Conservation (phyloP, 1,139 yeast species). For the Yamadazyma kanchanaburiensis region DNA sequence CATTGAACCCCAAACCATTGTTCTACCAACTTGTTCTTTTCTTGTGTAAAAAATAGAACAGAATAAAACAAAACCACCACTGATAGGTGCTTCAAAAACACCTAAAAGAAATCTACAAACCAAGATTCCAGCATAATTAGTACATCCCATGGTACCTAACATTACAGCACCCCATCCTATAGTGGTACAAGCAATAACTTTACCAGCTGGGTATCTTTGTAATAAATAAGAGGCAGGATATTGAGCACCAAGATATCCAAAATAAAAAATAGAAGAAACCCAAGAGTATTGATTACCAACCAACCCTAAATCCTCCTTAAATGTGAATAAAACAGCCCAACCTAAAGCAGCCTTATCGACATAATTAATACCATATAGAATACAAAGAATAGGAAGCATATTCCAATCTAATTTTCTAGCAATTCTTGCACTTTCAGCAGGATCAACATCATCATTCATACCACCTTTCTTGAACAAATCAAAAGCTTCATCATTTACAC, state of each 20-base stretch:
- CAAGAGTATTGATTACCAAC: conserved; percentile 17
- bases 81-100: conserved; percentile 10
- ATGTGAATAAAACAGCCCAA: conserved; percentile 42
- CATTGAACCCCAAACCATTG: conserved; percentile 12
- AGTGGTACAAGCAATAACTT: conserved; percentile 10
- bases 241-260: conserved; percentile 15
- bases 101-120: conserved; percentile 16
- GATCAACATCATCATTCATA: conserved; percentile 13
- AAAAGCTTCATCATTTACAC: conserved; percentile 10
- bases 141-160: conserved; percentile 11
- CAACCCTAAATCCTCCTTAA: conserved; percentile 15
- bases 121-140: conserved; percentile 11
- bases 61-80: conserved; percentile 9
- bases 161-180: conserved; percentile 14
- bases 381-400: conserved; percentile 14
- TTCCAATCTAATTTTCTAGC: conserved; percentile 19
- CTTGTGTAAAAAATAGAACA: conserved; percentile 13
- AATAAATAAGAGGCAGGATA: conserved; percentile 13
- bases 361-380: conserved; percentile 13
- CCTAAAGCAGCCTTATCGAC: conserved; percentile 16
- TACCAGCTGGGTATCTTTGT: conserved; percentile 15
- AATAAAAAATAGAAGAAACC: conserved; percentile 16
- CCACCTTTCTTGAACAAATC: conserved; percentile 13
- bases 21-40: conserved; percentile 13
- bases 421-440: conserved; percentile 12